A percentile compares a stretch with the other conserved stretches of the same genome.
Evolutionary conservation across 2,329 filamentous ascomycete genomes (phyloP).

Genomic region (Trichophyton verrucosum): DNA sequence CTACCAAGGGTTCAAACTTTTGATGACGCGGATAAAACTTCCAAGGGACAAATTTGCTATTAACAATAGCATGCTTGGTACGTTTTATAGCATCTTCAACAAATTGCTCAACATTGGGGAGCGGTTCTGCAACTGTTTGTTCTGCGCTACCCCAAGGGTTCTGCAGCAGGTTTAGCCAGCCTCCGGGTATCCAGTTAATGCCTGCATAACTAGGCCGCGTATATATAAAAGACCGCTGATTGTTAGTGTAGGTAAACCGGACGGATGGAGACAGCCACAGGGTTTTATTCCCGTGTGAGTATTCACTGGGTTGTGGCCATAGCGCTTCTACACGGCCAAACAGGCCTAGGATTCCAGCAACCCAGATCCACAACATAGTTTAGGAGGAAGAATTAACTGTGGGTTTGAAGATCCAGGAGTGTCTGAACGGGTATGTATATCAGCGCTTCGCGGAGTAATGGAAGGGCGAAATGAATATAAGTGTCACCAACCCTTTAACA

Average conservation of each 20-base stretch:
- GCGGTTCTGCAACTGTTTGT: not conserved
- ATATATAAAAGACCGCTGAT: not conserved
- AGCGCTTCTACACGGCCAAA: not conserved
- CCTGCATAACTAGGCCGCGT: not conserved
- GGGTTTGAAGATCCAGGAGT: not conserved
- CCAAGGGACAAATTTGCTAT: constrained; percentile 21
- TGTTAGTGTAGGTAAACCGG: constrained; percentile 8
- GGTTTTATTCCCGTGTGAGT: constrained; percentile 10
- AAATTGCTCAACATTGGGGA: constrained; percentile 4
- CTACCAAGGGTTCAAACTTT: constrained; percentile 15
- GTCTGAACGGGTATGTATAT: too few relatives aligned
- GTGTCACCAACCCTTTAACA: too few relatives aligned
- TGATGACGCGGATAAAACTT: constrained; percentile 19
- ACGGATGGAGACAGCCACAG: constrained; percentile 11
- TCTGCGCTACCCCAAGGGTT: not conserved
- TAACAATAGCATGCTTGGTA: constrained; percentile 13
- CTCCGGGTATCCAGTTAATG: not conserved
- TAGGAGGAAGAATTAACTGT: not conserved
- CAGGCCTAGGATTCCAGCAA: not conserved
- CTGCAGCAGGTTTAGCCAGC: not conserved
- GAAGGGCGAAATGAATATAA: too few relatives aligned
- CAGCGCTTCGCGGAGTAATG: too few relatives aligned
- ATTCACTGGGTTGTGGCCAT: constrained; percentile 13
- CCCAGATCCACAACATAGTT: not conserved
- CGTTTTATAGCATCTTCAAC: constrained; percentile 15